Evolutionary conservation across 768 basidiomycete genomes (phyloP), one percentile per base, ranked within the genome.

Genomic region (Collybia sordida): DNA sequence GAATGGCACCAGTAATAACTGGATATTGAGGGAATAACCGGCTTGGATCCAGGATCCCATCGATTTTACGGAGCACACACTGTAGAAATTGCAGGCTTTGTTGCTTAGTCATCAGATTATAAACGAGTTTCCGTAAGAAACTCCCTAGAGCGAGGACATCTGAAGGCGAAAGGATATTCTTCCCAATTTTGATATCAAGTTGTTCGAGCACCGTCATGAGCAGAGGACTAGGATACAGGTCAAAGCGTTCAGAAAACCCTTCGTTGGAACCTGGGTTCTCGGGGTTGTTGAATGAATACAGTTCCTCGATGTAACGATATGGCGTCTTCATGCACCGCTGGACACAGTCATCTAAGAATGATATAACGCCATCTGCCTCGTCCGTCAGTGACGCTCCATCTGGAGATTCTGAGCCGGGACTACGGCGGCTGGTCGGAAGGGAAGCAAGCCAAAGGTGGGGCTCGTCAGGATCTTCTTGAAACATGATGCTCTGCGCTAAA

Each of bases 281-380:
- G 34, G 59, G 5, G 46, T 60, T 45, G 52, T 56, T 45, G 18
- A 82, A 61, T 0, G 65, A 59, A 5, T 76, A 64, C 53, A 85
- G 66, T 19, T 85, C 85, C 58, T 97, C 94, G 46, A 96, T 75
- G 61, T 96, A 98, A 23, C 82, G 79, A 63, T 93, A 90, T 0
- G 93, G 90, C 2, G 86, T 88, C 65, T 88, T 92, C 54, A 86
- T 62, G 57, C 87, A 93, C 15, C 90, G 77, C 50, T 88, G 85
- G 2, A 89, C 75, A 60, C 93, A 96, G 44, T 94, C 92, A 55
- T 98, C 95, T 9, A 97, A 58, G 69, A 97, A 93, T 0, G 66
- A 50, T 15, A 88, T 69, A 22, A 86, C 79, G 37, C 74, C 72
- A 5, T 77, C 74, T 9, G 72, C 70, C 67, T 88, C 88, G 39